A percentile compares a stretch with the other conserved stretches of the same genome.
Evolutionary conservation across 495 filamentous ascomycete genomes (phyloP).

Genomic region (Penicillium desertorum): DNA sequence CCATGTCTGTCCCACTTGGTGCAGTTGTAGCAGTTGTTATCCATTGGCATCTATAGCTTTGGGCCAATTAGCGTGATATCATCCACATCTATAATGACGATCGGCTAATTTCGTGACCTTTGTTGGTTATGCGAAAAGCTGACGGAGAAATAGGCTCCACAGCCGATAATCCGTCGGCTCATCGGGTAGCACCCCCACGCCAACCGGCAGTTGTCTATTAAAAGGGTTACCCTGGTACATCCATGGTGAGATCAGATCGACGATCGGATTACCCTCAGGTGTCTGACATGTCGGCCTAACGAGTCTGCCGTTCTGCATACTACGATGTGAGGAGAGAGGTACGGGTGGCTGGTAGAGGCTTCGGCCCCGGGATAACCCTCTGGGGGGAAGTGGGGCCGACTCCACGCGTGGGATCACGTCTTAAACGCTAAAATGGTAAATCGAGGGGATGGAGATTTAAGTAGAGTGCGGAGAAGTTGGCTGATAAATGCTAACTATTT

Average conservation of each 20-base stretch:
- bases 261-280: not conserved
- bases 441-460: not conserved
- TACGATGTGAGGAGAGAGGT: too few relatives aligned
- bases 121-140: conserved; percentile 4
- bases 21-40: not conserved
- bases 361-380: not conserved
- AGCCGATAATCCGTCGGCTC: conserved; percentile 20
- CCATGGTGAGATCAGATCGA: not conserved
- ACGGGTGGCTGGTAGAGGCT: not conserved
- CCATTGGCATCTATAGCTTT: not conserved
- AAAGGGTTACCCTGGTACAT: not conserved
- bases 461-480: not conserved
- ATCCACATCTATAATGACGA: conserved; percentile 15
- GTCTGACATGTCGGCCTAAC: not conserved
- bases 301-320: too few relatives aligned
- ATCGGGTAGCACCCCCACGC: conserved; percentile 17
- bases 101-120: conserved; percentile 10
- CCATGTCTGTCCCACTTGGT: conserved; percentile 3
- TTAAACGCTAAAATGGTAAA: conserved; percentile 8
- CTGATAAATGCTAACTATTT: not conserved
- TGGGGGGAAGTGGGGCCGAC: too few relatives aligned
- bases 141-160: conserved; percentile 17
- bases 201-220: conserved; percentile 14
- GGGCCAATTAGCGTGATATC: not conserved
- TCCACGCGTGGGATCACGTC: not conserved